Conservation (phyloP, 1,284 basidiomycete genomes). For the Trichosporon asahii region DNA sequence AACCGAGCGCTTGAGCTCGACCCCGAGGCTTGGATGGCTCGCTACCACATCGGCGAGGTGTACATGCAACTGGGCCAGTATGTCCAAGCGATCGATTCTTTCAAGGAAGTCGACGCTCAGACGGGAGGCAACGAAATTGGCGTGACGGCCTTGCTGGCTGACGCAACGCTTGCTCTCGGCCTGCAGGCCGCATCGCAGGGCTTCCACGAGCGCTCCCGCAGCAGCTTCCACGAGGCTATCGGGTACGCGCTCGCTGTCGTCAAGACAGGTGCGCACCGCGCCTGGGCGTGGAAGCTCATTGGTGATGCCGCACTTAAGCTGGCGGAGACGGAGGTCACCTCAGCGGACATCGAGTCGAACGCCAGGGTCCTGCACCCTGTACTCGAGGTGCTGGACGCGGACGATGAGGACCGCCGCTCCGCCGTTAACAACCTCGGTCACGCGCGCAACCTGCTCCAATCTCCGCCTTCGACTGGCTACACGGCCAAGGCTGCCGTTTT, state of each 20-base stretch:
- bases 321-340: conserved; percentile 52
- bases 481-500: conserved; percentile 62
- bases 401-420: conserved; percentile 45
- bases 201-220: conserved; percentile 69
- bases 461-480: conserved; percentile 35
- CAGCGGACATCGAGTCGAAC: conserved; percentile 38
- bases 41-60: conserved; percentile 81
- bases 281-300: conserved; percentile 79
- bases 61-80: conserved; percentile 75
- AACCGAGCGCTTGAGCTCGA: conserved; percentile 66
- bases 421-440: conserved; percentile 43
- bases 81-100: conserved; percentile 67
- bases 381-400: conserved; percentile 40
- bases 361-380: conserved; percentile 36
- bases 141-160: conserved; percentile 69
- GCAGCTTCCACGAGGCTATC: conserved; percentile 65
- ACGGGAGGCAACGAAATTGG: conserved; percentile 60
- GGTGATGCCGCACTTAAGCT: conserved; percentile 73
- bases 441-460: conserved; percentile 38
- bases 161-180: conserved; percentile 68
- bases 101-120: conserved; percentile 60
- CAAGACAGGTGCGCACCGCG: conserved; percentile 60
- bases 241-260: conserved; percentile 60
- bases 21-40: conserved; percentile 75
- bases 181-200: conserved; percentile 64